Evolutionary conservation across 176 grass and related monocot species (phyloP).

Genomic region (Zea luxurians): DNA sequence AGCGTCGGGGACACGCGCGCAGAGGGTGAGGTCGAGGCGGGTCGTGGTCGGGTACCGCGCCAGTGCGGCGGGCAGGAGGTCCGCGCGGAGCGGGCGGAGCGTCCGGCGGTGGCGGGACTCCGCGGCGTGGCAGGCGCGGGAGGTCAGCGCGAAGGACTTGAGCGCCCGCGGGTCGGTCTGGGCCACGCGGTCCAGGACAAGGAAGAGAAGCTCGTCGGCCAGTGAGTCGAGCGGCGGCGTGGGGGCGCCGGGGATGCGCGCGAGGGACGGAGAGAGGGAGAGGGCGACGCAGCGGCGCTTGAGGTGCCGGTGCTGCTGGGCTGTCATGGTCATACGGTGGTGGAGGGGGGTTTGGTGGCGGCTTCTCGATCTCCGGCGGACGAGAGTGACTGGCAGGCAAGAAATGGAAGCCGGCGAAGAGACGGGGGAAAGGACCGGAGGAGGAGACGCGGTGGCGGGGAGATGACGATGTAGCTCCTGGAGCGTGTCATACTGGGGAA

Average conservation of each 20-base stretch:
- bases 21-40: slow-evolving; percentile 67
- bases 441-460: background rate
- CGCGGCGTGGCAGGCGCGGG: slow-evolving; percentile 59
- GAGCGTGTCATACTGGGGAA: background rate
- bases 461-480: background rate
- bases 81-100: slow-evolving; percentile 55
- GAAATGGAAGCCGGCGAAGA: too few species aligned
- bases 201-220: slow-evolving; percentile 67
- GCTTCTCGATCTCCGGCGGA: too few species aligned
- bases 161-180: slow-evolving; percentile 43
- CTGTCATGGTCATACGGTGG: background rate
- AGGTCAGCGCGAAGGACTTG: slow-evolving; percentile 76
- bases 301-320: background rate
- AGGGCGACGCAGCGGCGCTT: slow-evolving; percentile 12
- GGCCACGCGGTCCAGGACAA: slow-evolving; percentile 60
- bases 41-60: slow-evolving; percentile 38
- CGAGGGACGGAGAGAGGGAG: background rate
- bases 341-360: too few species aligned
- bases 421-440: too few species aligned
- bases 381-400: too few species aligned
- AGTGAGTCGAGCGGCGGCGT: slow-evolving; percentile 33
- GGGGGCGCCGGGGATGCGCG: background rate
- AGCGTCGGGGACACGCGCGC: slow-evolving; percentile 50
- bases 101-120: slow-evolving; percentile 67
- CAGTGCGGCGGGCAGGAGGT: slow-evolving; percentile 50